Evolutionary conservation across 139 green algal species (phyloP).

Genomic region (Chlorella sp.): DNA sequence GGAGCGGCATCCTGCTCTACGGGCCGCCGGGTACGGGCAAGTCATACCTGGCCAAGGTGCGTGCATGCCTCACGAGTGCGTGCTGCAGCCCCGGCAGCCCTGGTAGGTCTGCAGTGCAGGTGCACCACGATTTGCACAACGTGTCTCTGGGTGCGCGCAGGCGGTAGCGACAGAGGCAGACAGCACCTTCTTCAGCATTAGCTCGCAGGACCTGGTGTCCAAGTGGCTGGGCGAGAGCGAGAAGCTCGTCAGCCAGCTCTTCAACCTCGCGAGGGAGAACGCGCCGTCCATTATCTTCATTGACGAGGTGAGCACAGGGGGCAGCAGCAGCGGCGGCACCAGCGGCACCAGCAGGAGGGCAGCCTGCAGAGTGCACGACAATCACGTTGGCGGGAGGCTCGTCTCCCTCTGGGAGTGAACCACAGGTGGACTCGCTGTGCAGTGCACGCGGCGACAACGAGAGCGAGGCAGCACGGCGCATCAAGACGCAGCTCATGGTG

Average conservation of each 20-base stretch:
- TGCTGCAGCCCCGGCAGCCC: too few species aligned
- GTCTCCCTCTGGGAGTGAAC: too few species aligned
- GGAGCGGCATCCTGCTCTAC: slow-evolving; percentile 97
- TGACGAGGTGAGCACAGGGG: slow-evolving; percentile 76
- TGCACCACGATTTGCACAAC: too few species aligned
- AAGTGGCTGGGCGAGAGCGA: slow-evolving; percentile 96
- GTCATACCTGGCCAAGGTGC: slow-evolving; percentile 95
- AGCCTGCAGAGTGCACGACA: too few species aligned
- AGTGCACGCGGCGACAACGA: slow-evolving; percentile 84
- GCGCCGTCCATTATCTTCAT: slow-evolving; percentile 99
- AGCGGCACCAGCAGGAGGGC: too few species aligned
- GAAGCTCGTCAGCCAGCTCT: slow-evolving; percentile 96
- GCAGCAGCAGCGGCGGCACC: too few species aligned
- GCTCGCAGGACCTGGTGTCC: slow-evolving; percentile 59
- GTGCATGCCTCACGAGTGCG: too few species aligned
- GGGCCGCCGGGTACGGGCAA: slow-evolving; percentile 97
- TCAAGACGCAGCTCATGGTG: slow-evolving; percentile 99
- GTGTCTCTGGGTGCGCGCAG: slow-evolving; percentile 31
- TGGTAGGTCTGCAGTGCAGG: too few species aligned
- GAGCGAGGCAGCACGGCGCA: slow-evolving; percentile 90
- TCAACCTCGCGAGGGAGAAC: slow-evolving; percentile 85
- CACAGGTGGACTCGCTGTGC: slow-evolving; percentile 84
- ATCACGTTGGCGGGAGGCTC: too few species aligned
- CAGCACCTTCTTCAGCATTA: slow-evolving; percentile 87
- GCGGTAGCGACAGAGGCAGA: slow-evolving; percentile 98